These are phyloP conservation scores for Myochromella boudieri DNA, from an alignment of 768 basidiomycete genomes.

Conservation along the genomic window DNA sequence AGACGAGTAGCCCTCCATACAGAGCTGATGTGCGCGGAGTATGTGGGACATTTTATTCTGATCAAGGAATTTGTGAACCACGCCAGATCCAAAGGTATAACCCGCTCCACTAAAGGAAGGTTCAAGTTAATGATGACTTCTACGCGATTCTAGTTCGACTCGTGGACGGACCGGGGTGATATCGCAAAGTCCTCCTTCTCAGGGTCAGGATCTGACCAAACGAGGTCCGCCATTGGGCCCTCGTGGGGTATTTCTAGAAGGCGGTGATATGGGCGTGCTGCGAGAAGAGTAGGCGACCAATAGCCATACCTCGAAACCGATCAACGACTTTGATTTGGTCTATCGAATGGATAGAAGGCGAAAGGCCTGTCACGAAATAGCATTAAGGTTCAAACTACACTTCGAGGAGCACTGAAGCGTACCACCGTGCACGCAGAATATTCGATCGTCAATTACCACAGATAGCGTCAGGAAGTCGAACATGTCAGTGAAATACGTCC, in stretches of 20 bases:
- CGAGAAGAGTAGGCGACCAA: constrained; percentile 16
- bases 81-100: constrained; percentile 97
- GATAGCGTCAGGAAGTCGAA: constrained; percentile 98
- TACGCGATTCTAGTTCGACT: constrained; percentile 14
- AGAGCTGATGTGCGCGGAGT: constrained; percentile 95
- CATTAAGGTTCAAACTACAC: constrained; percentile 9
- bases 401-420: constrained; percentile 20
- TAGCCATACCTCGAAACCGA: constrained; percentile 82
- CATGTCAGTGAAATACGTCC: constrained; percentile 99
- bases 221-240: constrained; percentile 99
- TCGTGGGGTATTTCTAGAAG: constrained; percentile 94
- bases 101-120: constrained; percentile 78
- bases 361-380: constrained; percentile 62
- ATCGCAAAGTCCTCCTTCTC: constrained; percentile 99
- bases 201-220: constrained; percentile 99
- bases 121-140: constrained; percentile 19
- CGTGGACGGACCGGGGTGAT: constrained; percentile 77
- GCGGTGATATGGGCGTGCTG: constrained; percentile 22
- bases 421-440: constrained; percentile 99
- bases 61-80: constrained; percentile 96
- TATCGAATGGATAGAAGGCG: constrained; percentile 97
- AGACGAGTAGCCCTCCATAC: constrained; percentile 99
- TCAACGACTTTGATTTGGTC: constrained; percentile 99
- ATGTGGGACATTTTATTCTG: constrained; percentile 97
- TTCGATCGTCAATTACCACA: constrained; percentile 97